Percentiles rank a stretch among this genome's conserved stretches.
Conservation (phyloP, 176 grass and related monocot species). For the Aegilops tauschii region DNA sequence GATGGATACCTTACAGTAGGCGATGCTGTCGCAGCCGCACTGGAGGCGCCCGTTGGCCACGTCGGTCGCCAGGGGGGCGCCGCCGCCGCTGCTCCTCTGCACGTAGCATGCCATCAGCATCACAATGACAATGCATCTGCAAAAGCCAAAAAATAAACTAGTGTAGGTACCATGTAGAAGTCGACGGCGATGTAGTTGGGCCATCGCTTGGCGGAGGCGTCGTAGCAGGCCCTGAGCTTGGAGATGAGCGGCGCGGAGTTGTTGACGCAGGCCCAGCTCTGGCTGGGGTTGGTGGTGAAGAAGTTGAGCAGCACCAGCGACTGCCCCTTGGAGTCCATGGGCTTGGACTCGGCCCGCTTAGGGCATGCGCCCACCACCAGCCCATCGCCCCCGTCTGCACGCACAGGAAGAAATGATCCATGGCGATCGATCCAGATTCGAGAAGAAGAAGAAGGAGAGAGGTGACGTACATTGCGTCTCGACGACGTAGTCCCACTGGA, state of each 20-base stretch:
- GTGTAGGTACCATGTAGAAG: constrained; percentile 51
- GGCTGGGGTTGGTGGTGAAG: constrained; percentile 62
- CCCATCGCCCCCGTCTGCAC: constrained; percentile 58
- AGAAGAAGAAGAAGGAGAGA: too few species aligned
- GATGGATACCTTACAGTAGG: constrained; percentile 55
- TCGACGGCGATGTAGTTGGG: constrained; percentile 69
- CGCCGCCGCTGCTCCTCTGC: constrained; percentile 74
- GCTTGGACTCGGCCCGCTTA: constrained; percentile 44
- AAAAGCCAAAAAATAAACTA: background rate
- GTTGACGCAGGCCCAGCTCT: constrained; percentile 47
- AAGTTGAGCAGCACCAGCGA: constrained; percentile 83
- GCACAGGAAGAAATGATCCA: background rate
- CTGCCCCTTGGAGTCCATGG: constrained; percentile 55
- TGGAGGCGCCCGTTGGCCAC: constrained; percentile 77
- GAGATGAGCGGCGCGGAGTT: constrained; percentile 49
- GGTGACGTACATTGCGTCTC: constrained; percentile 59
- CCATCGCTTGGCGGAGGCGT: constrained; percentile 38
- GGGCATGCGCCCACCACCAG: constrained; percentile 32
- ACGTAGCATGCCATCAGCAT: background rate
- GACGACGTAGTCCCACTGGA: constrained; percentile 70
- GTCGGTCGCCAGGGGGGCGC: constrained; percentile 70
- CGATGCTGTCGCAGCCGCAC: constrained; percentile 68
- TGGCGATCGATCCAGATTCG: background rate
- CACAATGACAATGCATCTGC: background rate
- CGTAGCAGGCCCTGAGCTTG: constrained; percentile 50